Conservation (phyloP, 768 basidiomycete genomes). For the Boletus eberwhitei region DNA sequence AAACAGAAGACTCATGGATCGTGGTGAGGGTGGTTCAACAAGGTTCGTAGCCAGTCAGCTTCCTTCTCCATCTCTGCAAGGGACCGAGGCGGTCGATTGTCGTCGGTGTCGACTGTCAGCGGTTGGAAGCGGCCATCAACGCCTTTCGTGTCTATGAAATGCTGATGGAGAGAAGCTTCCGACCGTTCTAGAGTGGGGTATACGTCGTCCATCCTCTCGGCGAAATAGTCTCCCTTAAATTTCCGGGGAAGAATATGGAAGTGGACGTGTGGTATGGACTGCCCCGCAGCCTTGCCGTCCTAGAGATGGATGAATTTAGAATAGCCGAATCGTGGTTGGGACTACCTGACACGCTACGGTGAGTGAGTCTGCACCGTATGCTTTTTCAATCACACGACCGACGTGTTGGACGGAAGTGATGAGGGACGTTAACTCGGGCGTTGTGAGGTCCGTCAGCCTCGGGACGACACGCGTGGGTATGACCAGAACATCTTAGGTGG, state of each 20-base stretch:
- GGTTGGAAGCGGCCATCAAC: slow-evolving; percentile 30
- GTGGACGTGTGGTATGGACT: slow-evolving; percentile 79
- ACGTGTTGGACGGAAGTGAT: slow-evolving; percentile 79
- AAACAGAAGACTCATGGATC: background rate
- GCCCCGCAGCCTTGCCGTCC: slow-evolving; percentile 88
- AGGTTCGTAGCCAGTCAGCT: slow-evolving; percentile 60
- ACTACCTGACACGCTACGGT: slow-evolving; percentile 88
- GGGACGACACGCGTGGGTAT: slow-evolving; percentile 53
- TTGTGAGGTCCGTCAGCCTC: slow-evolving; percentile 52
- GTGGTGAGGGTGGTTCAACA: slow-evolving; percentile 39
- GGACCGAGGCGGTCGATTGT: slow-evolving; percentile 57
- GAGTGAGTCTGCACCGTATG: slow-evolving; percentile 76
- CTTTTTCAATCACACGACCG: slow-evolving; percentile 75
- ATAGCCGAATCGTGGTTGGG: background rate
- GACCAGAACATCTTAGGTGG: slow-evolving; percentile 55
- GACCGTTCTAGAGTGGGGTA: slow-evolving; percentile 75
- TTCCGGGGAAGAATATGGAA: slow-evolving; percentile 89
- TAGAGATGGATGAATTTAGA: slow-evolving; percentile 29
- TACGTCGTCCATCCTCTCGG: slow-evolving; percentile 62
- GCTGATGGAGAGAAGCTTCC: slow-evolving; percentile 48
- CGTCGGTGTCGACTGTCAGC: slow-evolving; percentile 68
- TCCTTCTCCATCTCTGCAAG: slow-evolving; percentile 79
- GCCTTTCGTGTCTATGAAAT: slow-evolving; percentile 28
- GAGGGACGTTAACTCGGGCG: slow-evolving; percentile 73
- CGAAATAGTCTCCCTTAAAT: slow-evolving; percentile 62